Evolutionary conservation across 768 basidiomycete genomes (phyloP).

Genomic region (Kwoniella newhampshirensis): DNA sequence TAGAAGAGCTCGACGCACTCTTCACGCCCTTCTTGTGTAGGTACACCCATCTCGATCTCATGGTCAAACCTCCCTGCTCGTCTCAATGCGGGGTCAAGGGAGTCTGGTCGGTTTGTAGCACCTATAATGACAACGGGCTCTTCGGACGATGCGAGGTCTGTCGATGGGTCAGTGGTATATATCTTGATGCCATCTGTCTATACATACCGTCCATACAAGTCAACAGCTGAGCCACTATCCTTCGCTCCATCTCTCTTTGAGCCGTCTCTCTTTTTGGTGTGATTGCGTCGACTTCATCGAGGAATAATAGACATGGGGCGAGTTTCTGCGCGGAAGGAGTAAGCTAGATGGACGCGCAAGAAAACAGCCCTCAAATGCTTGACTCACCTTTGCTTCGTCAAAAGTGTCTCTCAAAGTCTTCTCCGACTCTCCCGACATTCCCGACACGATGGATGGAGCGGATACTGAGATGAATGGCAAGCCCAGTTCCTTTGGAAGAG

Average conservation of each 20-base stretch:
- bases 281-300: slow-evolving; percentile 97
- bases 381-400: slow-evolving; percentile 85
- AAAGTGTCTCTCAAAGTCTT: slow-evolving; percentile 94
- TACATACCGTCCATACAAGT: slow-evolving; percentile 96
- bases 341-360: not conserved
- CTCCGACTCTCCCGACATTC: slow-evolving; percentile 98
- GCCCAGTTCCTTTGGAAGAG: slow-evolving; percentile 70
- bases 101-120: slow-evolving; percentile 93
- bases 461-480: slow-evolving; percentile 92
- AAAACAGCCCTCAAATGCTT: not conserved
- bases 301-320: slow-evolving; percentile 90
- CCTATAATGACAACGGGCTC: slow-evolving; percentile 92
- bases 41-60: slow-evolving; percentile 96
- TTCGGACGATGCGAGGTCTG: slow-evolving; percentile 87
- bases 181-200: not conserved
- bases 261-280: slow-evolving; percentile 97
- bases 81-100: slow-evolving; percentile 87
- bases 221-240: slow-evolving; percentile 94
- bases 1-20: slow-evolving; percentile 61
- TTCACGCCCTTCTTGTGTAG: slow-evolving; percentile 82
- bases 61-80: slow-evolving; percentile 94
- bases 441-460: slow-evolving; percentile 91
- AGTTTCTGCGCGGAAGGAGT: slow-evolving; percentile 61
- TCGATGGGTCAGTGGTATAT: not conserved
- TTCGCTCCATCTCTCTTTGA: slow-evolving; percentile 94